Evolutionary conservation across 2,329 filamentous ascomycete species (phyloP).

Genomic region (Phialemoniopsis sp.): DNA sequence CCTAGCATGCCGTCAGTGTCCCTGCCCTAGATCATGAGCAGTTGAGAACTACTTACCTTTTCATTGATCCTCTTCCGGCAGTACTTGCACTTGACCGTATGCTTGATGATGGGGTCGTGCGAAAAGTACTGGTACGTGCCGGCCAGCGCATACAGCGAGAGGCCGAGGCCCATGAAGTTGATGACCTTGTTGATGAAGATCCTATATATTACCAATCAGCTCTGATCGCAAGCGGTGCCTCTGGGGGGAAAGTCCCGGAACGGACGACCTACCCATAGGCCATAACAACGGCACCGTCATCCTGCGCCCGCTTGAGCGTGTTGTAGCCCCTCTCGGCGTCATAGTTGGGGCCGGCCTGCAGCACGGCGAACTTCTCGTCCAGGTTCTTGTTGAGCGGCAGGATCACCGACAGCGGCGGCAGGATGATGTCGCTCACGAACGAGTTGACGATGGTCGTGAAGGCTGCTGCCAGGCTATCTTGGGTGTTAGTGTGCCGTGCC

Average conservation of each 20-base stretch:
- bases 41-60: slow-evolving; percentile 40
- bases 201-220: slow-evolving; percentile 22
- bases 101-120: slow-evolving; percentile 67
- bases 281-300: slow-evolving; percentile 68
- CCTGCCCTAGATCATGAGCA: not conserved
- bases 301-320: slow-evolving; percentile 63
- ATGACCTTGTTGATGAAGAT: slow-evolving; percentile 61
- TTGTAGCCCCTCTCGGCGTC: slow-evolving; percentile 56
- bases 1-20: slow-evolving; percentile 18
- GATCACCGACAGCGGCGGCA: slow-evolving; percentile 65
- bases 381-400: slow-evolving; percentile 68
- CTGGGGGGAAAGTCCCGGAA: not conserved
- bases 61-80: slow-evolving; percentile 60
- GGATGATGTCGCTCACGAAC: slow-evolving; percentile 66
- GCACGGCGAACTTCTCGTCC: slow-evolving; percentile 68
- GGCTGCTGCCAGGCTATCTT: slow-evolving; percentile 57
- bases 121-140: slow-evolving; percentile 57
- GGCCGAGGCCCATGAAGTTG: slow-evolving; percentile 61
- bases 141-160: slow-evolving; percentile 62
- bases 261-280: slow-evolving; percentile 57
- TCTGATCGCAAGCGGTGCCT: not conserved
- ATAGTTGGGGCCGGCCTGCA: slow-evolving; percentile 53
- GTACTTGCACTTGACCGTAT: slow-evolving; percentile 63
- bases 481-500: slow-evolving; percentile 1
- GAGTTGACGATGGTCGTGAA: slow-evolving; percentile 70